Conservation (phyloP, 1,284 basidiomycete species). For the Coniferiporia sulphurascens region DNA sequence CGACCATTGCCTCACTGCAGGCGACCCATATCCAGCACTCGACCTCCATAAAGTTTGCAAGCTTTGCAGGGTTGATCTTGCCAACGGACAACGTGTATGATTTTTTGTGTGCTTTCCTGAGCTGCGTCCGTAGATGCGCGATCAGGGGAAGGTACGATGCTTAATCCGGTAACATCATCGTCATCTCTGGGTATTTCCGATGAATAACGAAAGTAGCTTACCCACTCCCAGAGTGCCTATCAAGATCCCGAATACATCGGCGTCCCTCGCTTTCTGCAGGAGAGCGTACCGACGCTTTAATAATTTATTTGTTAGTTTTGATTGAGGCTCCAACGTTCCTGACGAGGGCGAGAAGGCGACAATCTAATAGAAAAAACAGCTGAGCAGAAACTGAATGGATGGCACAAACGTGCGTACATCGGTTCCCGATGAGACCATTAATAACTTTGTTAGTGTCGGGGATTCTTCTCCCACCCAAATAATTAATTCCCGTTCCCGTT, state of each 20-base stretch:
- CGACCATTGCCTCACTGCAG: conserved; percentile 88
- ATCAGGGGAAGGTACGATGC: conserved; percentile 83
- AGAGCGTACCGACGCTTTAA: conserved; percentile 90
- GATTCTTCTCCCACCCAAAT: conserved; percentile 86
- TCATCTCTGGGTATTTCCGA: conserved; percentile 19
- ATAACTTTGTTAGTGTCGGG: conserved; percentile 78
- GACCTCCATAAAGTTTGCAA: conserved; percentile 95
- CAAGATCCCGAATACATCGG: conserved; percentile 93
- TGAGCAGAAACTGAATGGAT: conserved; percentile 16
- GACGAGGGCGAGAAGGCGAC: conserved; percentile 72
- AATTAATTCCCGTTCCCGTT: conserved; percentile 39
- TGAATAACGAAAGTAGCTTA: conserved; percentile 30
- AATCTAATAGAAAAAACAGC: conserved; percentile 42
- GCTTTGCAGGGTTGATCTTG: conserved; percentile 91
- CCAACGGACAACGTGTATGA: conserved; percentile 95
- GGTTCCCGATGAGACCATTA: conserved; percentile 60
- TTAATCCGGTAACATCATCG: conserved; percentile 27
- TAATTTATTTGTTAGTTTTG: conserved; percentile 68
- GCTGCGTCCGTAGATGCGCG: conserved; percentile 63
- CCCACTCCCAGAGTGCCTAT: conserved; percentile 92
- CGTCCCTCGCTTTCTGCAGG: conserved; percentile 86
- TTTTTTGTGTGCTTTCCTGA: conserved; percentile 72
- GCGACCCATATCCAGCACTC: conserved; percentile 96
- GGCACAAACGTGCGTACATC: conserved; percentile 20
- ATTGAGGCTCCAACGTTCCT: conserved; percentile 48